Percentiles rank a stretch among this genome's conserved stretches.
Evolutionary conservation across 1,284 basidiomycete species (phyloP).

Genomic region (Leccinum insolens): DNA sequence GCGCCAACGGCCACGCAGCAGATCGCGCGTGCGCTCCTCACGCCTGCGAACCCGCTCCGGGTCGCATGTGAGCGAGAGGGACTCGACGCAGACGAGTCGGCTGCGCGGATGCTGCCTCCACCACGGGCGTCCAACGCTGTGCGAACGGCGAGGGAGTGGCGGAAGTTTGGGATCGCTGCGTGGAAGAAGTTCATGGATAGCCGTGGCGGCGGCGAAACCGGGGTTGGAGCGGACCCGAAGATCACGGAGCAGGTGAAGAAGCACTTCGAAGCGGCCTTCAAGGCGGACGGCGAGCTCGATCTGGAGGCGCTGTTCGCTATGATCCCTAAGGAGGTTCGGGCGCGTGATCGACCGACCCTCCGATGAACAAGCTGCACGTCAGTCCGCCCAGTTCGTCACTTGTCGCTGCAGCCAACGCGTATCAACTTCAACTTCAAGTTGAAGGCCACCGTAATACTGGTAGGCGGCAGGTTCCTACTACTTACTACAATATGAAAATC

Average conservation of each 20-base stretch:
- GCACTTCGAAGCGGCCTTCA: conserved; percentile 12
- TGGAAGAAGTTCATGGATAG: conserved; percentile 23
- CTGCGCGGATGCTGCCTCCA: conserved; percentile 19
- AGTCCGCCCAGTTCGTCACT: no score
- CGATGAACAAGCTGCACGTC: no score
- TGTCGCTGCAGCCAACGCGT: no score
- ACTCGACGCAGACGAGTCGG: conserved; percentile 24
- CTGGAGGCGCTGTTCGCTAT: conserved; percentile 6
- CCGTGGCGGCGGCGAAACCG: conserved; percentile 16
- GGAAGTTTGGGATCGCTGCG: conserved; percentile 15
- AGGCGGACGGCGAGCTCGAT: conserved; percentile 11
- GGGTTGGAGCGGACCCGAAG: conserved; percentile 23
- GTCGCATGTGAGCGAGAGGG: conserved; percentile 31
- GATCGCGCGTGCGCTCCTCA: conserved; percentile 61
- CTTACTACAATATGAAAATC: no score
- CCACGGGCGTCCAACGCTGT: conserved; percentile 10
- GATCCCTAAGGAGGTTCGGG: conserved; percentile 12
- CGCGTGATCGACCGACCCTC: no score
- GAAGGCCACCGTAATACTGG: no score
- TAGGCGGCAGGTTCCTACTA: no score
- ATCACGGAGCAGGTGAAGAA: conserved; percentile 16
- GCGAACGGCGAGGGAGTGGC: conserved; percentile 20
- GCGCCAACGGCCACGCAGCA: conserved; percentile 57
- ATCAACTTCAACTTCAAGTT: no score
- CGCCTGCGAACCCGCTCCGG: conserved; percentile 24